phyloP scores from a whole-genome alignment of 2,329 filamentous ascomycete genomes.

The Parasarocladium wereldwijsianum region DNA sequence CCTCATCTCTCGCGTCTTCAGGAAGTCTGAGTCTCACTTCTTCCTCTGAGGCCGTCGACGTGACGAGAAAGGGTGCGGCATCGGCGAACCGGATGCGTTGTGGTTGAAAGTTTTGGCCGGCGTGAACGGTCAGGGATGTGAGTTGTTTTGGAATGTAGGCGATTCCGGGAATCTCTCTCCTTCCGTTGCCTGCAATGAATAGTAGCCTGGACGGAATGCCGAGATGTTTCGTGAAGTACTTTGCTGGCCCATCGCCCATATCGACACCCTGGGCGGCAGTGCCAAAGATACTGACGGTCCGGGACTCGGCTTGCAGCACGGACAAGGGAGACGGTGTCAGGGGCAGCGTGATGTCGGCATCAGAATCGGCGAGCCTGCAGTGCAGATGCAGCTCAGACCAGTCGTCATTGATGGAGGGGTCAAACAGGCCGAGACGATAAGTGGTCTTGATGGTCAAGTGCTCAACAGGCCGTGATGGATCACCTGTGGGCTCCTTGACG shows the following conservation, averaged over 20 bases:
- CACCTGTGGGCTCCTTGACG: conserved; percentile 6
- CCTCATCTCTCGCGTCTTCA: conserved; percentile 4
- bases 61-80: conserved; percentile 8
- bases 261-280: conserved; percentile 8
- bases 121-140: conserved; percentile 5
- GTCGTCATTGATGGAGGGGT: conserved; percentile 9
- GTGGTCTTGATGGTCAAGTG: conserved; percentile 9
- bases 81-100: conserved; percentile 9
- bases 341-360: conserved; percentile 7
- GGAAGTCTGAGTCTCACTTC: conserved; percentile 7
- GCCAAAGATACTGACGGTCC: conserved; percentile 9
- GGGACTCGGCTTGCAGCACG: conserved; percentile 6
- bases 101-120: conserved; percentile 6
- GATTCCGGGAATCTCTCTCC: conserved; percentile 8
- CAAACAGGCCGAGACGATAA: conserved; percentile 7
- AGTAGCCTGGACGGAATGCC: conserved; percentile 7
- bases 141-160: conserved; percentile 7
- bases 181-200: conserved; percentile 8
- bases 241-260: conserved; percentile 8
- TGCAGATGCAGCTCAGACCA: conserved; percentile 9
- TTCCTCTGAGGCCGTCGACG: conserved; percentile 8
- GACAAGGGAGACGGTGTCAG: conserved; percentile 9
- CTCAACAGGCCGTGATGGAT: conserved; percentile 4
- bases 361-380: conserved; percentile 6
- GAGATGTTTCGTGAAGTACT: conserved; percentile 9